Base-by-base conservation (phyloP, 2,329 filamentous ascomycete genomes). In the Parafenestella ontariensis region DNA sequence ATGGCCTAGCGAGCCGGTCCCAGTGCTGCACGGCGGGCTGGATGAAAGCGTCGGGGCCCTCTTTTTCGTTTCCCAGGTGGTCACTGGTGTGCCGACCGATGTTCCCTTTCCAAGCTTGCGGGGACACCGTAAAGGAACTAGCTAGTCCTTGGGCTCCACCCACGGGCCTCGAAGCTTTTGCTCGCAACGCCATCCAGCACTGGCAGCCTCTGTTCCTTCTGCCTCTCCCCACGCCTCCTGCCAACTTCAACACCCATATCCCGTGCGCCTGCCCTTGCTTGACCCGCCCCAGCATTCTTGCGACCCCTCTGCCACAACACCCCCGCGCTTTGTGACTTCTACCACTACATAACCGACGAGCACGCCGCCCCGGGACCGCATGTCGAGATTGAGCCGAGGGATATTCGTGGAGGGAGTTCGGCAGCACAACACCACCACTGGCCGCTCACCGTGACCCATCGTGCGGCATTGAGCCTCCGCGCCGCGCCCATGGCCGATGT, bases 401-500 rank as follows among this genome's bases (percentile, higher is more conserved):
- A 61, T 39, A 46, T 46, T 55, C 46, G 66, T 56, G 54, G 70
- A 71, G 66, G 69, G 64, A 66, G 62, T 57, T 43, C 47, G 66
- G 66, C 59, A 57, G 56, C 58, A 62, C 52, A 60, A 58, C 39
- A 59, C 52, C 52, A 54, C 64, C 46, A 56, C 51, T 31, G 49
- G 31, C 23, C 37, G 36, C 58, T 21, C 11, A 10, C 61, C 56
- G 57, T 66, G 56, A 66, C 46, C 48, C 59, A 58, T 58, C 57
- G 46, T 45, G 62, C 62, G 56, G 61, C 58, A 66, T 64, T 66
- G 62, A 64, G 54, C 52, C 50, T 13, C 52, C 43, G 9, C 39
- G 24, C 29, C 26, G 41, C 42, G 28, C 76, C 62, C 65, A 76
- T 78, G 70, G 72, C 77, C 29, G 77, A 81, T 51, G 76, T 77